phyloP scores from a whole-genome alignment of 768 basidiomycete species.

The Pilatotrama ljubarskyi region DNA sequence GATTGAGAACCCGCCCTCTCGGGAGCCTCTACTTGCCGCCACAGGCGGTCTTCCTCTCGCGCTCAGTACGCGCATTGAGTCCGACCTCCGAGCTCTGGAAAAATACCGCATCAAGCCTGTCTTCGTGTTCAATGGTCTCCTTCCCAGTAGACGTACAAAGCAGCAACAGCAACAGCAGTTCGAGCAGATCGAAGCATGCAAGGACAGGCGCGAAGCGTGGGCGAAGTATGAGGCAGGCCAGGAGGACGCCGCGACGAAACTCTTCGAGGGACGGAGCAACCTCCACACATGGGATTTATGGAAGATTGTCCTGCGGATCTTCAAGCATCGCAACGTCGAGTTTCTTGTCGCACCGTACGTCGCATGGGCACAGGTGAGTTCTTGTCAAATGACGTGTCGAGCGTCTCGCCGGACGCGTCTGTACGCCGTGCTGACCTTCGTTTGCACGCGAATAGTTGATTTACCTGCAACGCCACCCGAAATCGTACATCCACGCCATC shows the following conservation, averaged over 20 bases:
- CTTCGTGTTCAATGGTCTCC: conserved; percentile 94
- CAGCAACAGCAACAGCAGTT: conserved; percentile 52
- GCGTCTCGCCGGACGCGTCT: conserved; percentile 3
- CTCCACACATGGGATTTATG: conserved; percentile 89
- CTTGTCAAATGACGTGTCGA: conserved; percentile 3
- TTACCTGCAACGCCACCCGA: conserved; percentile 90
- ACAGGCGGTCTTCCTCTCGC: conserved; percentile 94
- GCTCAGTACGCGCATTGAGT: conserved; percentile 84
- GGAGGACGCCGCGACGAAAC: conserved; percentile 83
- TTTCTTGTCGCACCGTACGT: conserved; percentile 95
- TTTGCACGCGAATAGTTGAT: conserved; percentile 60
- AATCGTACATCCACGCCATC: conserved; percentile 92
- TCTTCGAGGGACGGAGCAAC: conserved; percentile 76
- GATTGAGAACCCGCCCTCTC: conserved; percentile 70
- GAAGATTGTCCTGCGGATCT: conserved; percentile 88
- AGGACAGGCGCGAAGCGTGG: conserved; percentile 87
- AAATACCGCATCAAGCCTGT: conserved; percentile 94
- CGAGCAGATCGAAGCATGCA: conserved; percentile 60
- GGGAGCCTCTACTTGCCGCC: conserved; percentile 91
- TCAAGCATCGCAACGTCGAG: conserved; percentile 93
- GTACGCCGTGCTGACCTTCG: background rate
- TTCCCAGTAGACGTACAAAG: conserved; percentile 74
- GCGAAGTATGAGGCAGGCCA: conserved; percentile 88
- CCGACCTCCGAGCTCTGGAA: conserved; percentile 88
- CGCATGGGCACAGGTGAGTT: conserved; percentile 90